Evolutionary conservation across 768 basidiomycete genomes (phyloP).

Genomic region (Mycena vitilis): DNA sequence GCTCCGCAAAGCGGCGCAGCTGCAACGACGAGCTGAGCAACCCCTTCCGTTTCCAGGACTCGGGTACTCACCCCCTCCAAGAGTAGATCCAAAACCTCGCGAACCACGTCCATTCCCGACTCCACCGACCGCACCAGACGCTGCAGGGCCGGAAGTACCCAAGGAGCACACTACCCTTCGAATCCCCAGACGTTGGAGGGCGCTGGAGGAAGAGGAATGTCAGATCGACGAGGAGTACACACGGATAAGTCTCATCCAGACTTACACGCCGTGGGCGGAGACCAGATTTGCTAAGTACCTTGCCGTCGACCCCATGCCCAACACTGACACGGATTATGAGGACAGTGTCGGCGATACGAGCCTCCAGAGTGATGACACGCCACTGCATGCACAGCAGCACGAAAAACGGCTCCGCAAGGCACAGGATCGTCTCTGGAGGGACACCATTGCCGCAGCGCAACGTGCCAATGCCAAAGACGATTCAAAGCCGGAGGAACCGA

Average conservation of each 20-base stretch:
- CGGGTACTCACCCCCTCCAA: conserved; percentile 15
- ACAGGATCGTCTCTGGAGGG: not conserved
- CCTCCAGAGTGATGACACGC: not conserved
- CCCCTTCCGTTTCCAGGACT: conserved; percentile 23
- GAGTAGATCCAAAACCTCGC: not conserved
- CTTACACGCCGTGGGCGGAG: not conserved
- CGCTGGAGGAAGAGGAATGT: too few relatives aligned
- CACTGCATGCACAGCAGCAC: not conserved
- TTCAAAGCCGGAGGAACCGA: not conserved
- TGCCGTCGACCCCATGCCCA: not conserved
- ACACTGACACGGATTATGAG: not conserved
- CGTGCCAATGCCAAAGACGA: not conserved
- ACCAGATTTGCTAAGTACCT: not conserved
- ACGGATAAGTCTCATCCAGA: too few relatives aligned
- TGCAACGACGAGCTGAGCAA: conserved; percentile 23
- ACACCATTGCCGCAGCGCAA: conserved; percentile 3
- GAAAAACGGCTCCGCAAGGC: not conserved
- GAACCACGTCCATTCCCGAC: not conserved
- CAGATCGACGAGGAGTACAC: too few relatives aligned
- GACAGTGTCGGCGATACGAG: too few relatives aligned
- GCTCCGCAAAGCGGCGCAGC: conserved; percentile 14
- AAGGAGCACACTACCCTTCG: too few relatives aligned
- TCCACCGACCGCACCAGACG: not conserved
- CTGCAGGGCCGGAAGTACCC: not conserved
- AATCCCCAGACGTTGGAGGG: not conserved